Evolutionary conservation across 1,139 yeast genomes (phyloP).

Genomic region (Diutina scorzettiae): DNA sequence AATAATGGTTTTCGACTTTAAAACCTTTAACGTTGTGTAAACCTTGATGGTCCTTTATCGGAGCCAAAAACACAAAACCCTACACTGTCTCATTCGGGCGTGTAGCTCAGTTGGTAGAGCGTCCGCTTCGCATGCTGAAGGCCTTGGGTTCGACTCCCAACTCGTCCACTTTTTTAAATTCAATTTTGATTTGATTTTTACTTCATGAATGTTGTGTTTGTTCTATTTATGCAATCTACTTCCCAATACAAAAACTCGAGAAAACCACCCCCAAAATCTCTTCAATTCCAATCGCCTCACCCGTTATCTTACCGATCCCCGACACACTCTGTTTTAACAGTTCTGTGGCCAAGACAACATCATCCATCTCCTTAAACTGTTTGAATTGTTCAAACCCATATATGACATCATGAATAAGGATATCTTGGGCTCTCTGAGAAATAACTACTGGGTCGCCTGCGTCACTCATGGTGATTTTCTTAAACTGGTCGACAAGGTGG

Average conservation of each 20-base stretch:
- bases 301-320: constrained; percentile 88
- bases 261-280: constrained; percentile 87
- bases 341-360: constrained; percentile 75
- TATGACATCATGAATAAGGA: constrained; percentile 60
- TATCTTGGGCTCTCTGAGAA: constrained; percentile 65
- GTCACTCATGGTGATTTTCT: constrained; percentile 35
- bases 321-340: constrained; percentile 63
- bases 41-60: too few relatives aligned
- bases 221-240: constrained; percentile 23
- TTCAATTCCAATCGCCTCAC: constrained; percentile 79
- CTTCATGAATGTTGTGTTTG: too few relatives aligned
- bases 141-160: too few relatives aligned
- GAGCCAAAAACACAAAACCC: too few relatives aligned
- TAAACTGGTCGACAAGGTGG: constrained; percentile 31
- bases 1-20: too few relatives aligned
- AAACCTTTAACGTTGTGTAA: too few relatives aligned
- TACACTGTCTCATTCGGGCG: too few relatives aligned
- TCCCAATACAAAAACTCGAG: constrained; percentile 88
- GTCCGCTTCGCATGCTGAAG: too few relatives aligned
- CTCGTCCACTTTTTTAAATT: too few relatives aligned
- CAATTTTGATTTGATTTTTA: too few relatives aligned
- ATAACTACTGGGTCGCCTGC: constrained; percentile 52
- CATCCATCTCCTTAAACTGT: constrained; percentile 39
- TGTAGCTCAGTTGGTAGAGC: too few relatives aligned
- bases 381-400: constrained; percentile 57